These are phyloP conservation scores for Zoysia matrella DNA, from an alignment of 202 grass and related monocot genomes.

Conservation along the genomic window DNA sequence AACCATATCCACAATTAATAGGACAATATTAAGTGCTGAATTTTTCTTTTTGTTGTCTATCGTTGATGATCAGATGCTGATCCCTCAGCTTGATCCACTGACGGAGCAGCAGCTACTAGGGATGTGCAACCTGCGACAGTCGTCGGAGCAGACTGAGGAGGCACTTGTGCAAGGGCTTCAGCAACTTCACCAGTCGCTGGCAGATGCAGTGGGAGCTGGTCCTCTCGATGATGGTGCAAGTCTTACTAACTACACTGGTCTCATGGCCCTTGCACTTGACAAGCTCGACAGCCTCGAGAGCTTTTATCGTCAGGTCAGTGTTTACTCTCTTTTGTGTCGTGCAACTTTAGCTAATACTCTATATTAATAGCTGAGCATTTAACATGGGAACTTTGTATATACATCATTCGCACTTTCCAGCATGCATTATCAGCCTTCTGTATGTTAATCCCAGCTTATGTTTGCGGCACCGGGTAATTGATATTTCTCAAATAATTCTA, in stretches of 20 bases:
- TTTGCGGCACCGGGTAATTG: slow-evolving; percentile 24
- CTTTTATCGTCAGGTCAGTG: slow-evolving; percentile 75
- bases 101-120: slow-evolving; percentile 83
- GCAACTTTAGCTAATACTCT: background rate
- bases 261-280: slow-evolving; percentile 68
- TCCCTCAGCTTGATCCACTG: slow-evolving; percentile 79
- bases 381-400: slow-evolving; percentile 34
- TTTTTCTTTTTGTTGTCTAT: background rate
- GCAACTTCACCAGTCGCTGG: slow-evolving; percentile 69
- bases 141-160: slow-evolving; percentile 88
- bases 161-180: slow-evolving; percentile 75
- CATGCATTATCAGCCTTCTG: slow-evolving; percentile 30
- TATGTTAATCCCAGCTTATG: slow-evolving; percentile 18
- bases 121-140: slow-evolving; percentile 72
- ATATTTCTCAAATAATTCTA: slow-evolving; percentile 26
- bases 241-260: slow-evolving; percentile 57
- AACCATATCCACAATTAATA: background rate
- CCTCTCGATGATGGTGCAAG: slow-evolving; percentile 49
- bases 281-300: slow-evolving; percentile 76
- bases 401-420: slow-evolving; percentile 49
- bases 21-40: slow-evolving; percentile 15
- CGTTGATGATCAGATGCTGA: slow-evolving; percentile 66
- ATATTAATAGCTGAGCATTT: slow-evolving; percentile 9
- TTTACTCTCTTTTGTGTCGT: slow-evolving; percentile 17
- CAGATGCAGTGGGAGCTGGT: slow-evolving; percentile 60